phyloP scores from a whole-genome alignment of 2,329 filamentous ascomycete species.

The Ilyonectria mors-panacis region DNA sequence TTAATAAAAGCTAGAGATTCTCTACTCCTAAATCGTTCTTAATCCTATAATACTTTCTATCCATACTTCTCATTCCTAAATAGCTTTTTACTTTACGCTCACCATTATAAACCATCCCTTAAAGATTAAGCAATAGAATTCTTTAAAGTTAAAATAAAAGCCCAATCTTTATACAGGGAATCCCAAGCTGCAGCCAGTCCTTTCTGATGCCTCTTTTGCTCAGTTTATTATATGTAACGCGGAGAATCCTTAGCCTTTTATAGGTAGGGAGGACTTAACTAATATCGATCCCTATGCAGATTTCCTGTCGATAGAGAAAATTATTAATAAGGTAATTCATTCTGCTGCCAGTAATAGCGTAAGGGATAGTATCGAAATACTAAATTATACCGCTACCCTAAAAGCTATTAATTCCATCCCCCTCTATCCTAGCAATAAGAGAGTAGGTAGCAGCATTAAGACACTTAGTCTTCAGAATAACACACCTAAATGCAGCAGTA shows the following conservation, averaged over 20 bases:
- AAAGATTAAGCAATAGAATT: constrained; percentile 1
- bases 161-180: background rate
- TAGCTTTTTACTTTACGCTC: constrained; percentile 1
- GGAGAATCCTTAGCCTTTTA: constrained; percentile 4
- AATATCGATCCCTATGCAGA: background rate
- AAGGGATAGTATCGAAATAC: background rate
- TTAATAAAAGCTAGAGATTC: constrained; percentile 6
- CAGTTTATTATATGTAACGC: background rate
- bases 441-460: background rate
- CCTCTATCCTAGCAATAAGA: background rate
- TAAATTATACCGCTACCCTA: background rate
- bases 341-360: background rate
- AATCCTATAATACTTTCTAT: constrained; percentile 1
- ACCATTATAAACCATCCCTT: background rate
- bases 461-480: background rate
- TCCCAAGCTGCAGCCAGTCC: background rate
- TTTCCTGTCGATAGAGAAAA: background rate
- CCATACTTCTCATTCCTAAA: constrained; percentile 4
- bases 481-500: background rate
- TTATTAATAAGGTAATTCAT: background rate
- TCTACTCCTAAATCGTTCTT: constrained; percentile 8
- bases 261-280: background rate
- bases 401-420: constrained; percentile 1
- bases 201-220: background rate
- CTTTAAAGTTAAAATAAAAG: constrained; percentile 3